A percentile compares a stretch with the other conserved stretches of the same genome.
Evolutionary conservation across 2,329 filamentous ascomycete genomes (phyloP).

Genomic region (Pyrenochaeta sp.): DNA sequence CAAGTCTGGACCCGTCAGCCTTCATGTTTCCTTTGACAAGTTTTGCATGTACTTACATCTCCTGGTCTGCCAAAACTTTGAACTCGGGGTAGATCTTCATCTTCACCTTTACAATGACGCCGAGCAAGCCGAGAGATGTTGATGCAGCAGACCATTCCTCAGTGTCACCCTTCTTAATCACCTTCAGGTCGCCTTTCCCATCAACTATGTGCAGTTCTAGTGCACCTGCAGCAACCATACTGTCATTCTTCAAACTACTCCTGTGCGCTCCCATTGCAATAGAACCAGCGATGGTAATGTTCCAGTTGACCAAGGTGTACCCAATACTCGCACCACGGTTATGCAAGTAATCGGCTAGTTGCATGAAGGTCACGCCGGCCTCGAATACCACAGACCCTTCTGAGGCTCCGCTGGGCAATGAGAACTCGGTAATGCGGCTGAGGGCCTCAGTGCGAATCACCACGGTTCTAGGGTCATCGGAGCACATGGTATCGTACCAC

Average conservation of each 20-base stretch:
- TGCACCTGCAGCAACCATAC: constrained; percentile 61
- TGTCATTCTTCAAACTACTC: constrained; percentile 58
- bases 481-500: constrained; percentile 65
- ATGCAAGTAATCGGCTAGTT: constrained; percentile 61
- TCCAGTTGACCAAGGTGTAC: constrained; percentile 64
- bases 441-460: constrained; percentile 59
- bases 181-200: constrained; percentile 55
- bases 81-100: constrained; percentile 62
- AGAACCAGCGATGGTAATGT: constrained; percentile 61
- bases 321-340: constrained; percentile 57
- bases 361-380: constrained; percentile 60
- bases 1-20: constrained; percentile 9
- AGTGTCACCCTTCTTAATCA: constrained; percentile 52
- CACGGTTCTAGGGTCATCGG: constrained; percentile 57
- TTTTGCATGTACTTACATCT: constrained; percentile 50
- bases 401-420: constrained; percentile 39
- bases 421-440: constrained; percentile 57
- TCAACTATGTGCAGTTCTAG: constrained; percentile 61
- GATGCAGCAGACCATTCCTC: constrained; percentile 63
- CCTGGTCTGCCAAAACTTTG: constrained; percentile 61
- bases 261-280: constrained; percentile 64
- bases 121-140: constrained; percentile 60
- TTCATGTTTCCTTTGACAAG: too few relatives aligned
- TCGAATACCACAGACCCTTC: constrained; percentile 60
- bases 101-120: constrained; percentile 59